Conservation (phyloP, 495 filamentous ascomycete genomes). For the Rusavskia elegans region DNA sequence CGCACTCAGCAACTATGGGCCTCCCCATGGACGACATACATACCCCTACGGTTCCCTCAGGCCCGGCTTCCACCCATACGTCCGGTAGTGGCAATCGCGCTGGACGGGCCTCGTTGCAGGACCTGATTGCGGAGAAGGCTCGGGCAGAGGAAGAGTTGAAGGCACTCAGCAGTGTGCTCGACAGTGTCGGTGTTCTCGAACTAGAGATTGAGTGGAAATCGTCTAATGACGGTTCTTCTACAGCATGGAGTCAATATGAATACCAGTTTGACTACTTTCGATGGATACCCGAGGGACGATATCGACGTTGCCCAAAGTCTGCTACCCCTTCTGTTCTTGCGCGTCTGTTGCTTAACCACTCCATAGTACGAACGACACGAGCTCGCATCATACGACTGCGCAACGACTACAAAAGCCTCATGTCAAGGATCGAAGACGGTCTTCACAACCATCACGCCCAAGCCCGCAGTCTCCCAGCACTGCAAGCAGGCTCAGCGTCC, state of each 20-base stretch:
- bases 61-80: conserved; percentile 40
- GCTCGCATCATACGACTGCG: conserved; percentile 75
- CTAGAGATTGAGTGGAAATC: not conserved
- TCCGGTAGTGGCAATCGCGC: conserved; percentile 32
- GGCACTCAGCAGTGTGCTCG: conserved; percentile 68
- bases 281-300: conserved; percentile 87
- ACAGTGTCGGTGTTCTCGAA: conserved; percentile 41
- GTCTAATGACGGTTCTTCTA: not conserved
- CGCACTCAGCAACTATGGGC: conserved; percentile 17
- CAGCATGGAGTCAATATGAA: conserved; percentile 92
- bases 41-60: conserved; percentile 59
- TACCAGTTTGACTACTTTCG: conserved; percentile 71
- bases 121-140: conserved; percentile 61
- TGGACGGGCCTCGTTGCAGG: conserved; percentile 42
- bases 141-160: conserved; percentile 70
- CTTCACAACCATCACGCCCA: conserved; percentile 56
- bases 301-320: conserved; percentile 91
- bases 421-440: conserved; percentile 63
- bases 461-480: conserved; percentile 2
- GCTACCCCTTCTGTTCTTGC: conserved; percentile 8
- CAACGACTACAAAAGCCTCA: conserved; percentile 86
- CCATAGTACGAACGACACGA: conserved; percentile 71
- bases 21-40: conserved; percentile 54
- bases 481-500: conserved; percentile 19
- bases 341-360: conserved; percentile 3